phyloP scores from a whole-genome alignment of 768 basidiomycete species.

The Amanita inopinata region DNA sequence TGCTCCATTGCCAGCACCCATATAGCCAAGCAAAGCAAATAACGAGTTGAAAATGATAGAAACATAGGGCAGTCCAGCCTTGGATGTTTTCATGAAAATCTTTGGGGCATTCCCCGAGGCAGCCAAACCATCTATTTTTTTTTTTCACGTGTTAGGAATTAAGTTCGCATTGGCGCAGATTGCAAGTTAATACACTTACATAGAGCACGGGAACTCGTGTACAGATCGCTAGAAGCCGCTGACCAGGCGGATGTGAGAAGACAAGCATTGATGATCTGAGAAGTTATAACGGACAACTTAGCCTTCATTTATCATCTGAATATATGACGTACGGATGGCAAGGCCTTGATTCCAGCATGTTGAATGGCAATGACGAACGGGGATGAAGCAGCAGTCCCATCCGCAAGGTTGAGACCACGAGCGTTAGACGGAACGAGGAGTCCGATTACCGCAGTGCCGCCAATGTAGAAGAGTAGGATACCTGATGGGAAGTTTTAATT shows the following conservation, averaged over 20 bases:
- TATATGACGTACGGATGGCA: constrained; percentile 52
- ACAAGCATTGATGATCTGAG: constrained; percentile 69
- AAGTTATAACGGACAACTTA: no score
- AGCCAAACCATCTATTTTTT: constrained; percentile 63
- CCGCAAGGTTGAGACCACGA: constrained; percentile 36
- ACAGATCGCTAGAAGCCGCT: constrained; percentile 81
- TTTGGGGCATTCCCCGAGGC: constrained; percentile 72
- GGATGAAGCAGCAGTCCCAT: constrained; percentile 60
- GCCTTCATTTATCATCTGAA: constrained; percentile 2
- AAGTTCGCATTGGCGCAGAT: constrained; percentile 1
- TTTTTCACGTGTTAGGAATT: not conserved
- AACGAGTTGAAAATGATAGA: constrained; percentile 58
- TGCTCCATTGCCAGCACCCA: constrained; percentile 60
- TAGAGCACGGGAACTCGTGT: constrained; percentile 80
- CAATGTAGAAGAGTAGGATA: constrained; percentile 74
- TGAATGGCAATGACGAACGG: constrained; percentile 90
- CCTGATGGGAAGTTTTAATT: constrained; percentile 56
- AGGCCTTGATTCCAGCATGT: constrained; percentile 73
- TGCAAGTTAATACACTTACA: constrained; percentile 37
- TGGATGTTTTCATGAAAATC: constrained; percentile 62
- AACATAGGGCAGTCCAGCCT: constrained; percentile 67
- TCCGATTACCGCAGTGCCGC: constrained; percentile 68
- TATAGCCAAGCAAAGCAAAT: constrained; percentile 71
- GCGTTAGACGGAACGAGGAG: constrained; percentile 73
- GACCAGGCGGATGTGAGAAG: constrained; percentile 90